phyloP scores from a whole-genome alignment of 2,329 filamentous ascomycete species.

The Calcarisporium arbuscula region DNA sequence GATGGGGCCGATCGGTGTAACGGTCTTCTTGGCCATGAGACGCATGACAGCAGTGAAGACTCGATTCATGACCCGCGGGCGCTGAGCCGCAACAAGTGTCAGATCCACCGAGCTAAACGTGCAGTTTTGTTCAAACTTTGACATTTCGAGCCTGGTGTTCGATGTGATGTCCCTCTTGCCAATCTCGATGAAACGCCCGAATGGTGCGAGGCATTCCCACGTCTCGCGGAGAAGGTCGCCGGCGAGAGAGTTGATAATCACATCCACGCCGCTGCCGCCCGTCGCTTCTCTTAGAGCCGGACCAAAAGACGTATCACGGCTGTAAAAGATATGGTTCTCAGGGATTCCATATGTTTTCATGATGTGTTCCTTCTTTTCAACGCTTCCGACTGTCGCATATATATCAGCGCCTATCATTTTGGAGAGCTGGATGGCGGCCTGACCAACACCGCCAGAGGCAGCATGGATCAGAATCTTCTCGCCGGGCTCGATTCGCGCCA shows the following conservation, averaged over 20 bases:
- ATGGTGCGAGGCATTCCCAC: constrained; percentile 36
- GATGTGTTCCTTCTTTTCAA: constrained; percentile 29
- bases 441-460: constrained; percentile 31
- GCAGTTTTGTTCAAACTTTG: constrained; percentile 40
- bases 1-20: constrained; percentile 29
- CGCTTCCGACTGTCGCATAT: constrained; percentile 34
- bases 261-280: constrained; percentile 56
- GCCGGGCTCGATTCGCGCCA: constrained; percentile 29
- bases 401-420: constrained; percentile 32
- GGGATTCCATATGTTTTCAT: constrained; percentile 29
- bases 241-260: constrained; percentile 51
- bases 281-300: constrained; percentile 17
- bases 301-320: constrained; percentile 17
- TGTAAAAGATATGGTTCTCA: constrained; percentile 22
- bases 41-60: constrained; percentile 30
- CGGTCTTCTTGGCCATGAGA: constrained; percentile 25
- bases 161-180: constrained; percentile 29
- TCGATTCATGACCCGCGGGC: constrained; percentile 32
- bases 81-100: constrained; percentile 34
- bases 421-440: constrained; percentile 31
- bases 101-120: constrained; percentile 41
- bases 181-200: constrained; percentile 41
- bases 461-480: constrained; percentile 34
- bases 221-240: constrained; percentile 36
- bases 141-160: constrained; percentile 40